Percentiles rank a stretch among this genome's conserved stretches.
Conservation (phyloP, 352 stramenopile species). For the Pythium angustatum region DNA sequence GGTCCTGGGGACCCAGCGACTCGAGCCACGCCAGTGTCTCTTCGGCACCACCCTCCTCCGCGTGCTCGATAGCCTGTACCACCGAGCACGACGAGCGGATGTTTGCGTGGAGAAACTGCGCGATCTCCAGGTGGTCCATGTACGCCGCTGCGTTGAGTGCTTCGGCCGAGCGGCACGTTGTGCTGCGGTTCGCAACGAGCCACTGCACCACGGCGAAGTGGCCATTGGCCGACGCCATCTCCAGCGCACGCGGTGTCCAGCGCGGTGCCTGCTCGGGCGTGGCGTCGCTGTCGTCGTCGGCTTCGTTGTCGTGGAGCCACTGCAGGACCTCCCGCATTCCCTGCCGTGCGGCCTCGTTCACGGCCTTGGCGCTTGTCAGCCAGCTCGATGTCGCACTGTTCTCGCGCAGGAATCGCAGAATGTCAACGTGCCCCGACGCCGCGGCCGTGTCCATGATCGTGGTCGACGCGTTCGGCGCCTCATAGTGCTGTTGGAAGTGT, state of each 20-base stretch:
- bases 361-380: constrained; percentile 55
- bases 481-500: constrained; percentile 47
- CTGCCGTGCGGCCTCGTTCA: constrained; percentile 56
- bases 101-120: constrained; percentile 47
- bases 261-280: constrained; percentile 15
- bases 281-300: constrained; percentile 20
- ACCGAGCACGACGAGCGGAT: constrained; percentile 51
- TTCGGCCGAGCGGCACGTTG: constrained; percentile 49
- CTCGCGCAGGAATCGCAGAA: constrained; percentile 52
- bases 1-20: constrained; percentile 28
- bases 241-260: constrained; percentile 58
- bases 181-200: constrained; percentile 52
- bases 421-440: constrained; percentile 49
- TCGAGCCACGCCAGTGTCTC: constrained; percentile 63
- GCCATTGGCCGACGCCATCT: constrained; percentile 63
- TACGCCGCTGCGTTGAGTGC: constrained; percentile 68
- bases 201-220: constrained; percentile 61
- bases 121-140: constrained; percentile 71
- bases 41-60: constrained; percentile 60
- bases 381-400: constrained; percentile 41
- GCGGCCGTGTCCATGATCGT: constrained; percentile 58
- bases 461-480: constrained; percentile 33
- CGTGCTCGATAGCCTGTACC: constrained; percentile 59
- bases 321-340: constrained; percentile 50
- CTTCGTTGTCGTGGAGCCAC: constrained; percentile 51